phyloP scores from a whole-genome alignment of 345 rosid species.

The Erysimum cheiranthoides region DNA sequence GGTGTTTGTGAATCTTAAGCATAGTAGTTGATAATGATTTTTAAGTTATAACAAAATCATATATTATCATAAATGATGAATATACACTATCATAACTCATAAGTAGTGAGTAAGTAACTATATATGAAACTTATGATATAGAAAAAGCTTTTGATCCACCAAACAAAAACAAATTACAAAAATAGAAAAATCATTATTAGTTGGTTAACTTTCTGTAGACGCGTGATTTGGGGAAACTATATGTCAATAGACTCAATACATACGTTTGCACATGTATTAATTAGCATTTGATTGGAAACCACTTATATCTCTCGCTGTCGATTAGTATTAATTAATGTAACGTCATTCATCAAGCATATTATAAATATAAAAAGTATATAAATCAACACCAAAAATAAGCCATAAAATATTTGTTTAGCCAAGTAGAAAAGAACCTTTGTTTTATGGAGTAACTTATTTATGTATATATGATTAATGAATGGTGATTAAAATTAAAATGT shows the following conservation, averaged over 20 bases:
- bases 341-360: neutral
- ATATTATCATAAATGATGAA: constrained; percentile 4
- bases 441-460: neutral
- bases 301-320: constrained; percentile 18
- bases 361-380: neutral
- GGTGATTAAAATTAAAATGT: constrained; percentile 39
- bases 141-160: neutral
- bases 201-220: constrained; percentile 29
- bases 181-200: constrained; percentile 6
- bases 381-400: neutral
- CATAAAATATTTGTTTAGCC: neutral
- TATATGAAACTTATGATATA: neutral
- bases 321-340: constrained; percentile 10
- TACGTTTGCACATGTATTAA: constrained; percentile 23
- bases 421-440: constrained; percentile 2
- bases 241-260: constrained; percentile 29
- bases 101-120: neutral
- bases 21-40: constrained; percentile 1
- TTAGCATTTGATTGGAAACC: constrained; percentile 28
- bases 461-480: neutral
- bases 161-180: neutral
- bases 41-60: neutral
- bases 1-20: neutral
- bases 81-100: neutral
- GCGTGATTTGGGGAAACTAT: constrained; percentile 42